phyloP scores from a whole-genome alignment of 805 yeast species.

The Vanderwaltozyma verrucispora region DNA sequence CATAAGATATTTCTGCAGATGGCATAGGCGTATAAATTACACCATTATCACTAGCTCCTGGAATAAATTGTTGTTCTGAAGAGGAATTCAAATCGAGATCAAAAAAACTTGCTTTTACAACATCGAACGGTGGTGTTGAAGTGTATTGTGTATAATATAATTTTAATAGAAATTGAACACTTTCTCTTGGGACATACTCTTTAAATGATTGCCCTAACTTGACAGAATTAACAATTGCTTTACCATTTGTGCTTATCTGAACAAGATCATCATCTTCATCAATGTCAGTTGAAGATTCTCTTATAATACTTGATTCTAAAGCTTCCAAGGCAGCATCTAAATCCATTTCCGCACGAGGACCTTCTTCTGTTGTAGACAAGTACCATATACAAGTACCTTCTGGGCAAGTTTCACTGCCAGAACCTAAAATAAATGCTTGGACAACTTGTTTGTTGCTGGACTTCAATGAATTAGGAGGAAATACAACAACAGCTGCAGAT shows the following conservation, averaged over 20 bases:
- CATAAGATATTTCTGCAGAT: slow-evolving; percentile 79
- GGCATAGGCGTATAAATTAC: slow-evolving; percentile 55
- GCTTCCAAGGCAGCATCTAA: slow-evolving; percentile 70
- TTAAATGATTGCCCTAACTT: slow-evolving; percentile 78
- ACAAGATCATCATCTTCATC: slow-evolving; percentile 52
- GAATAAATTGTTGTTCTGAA: slow-evolving; percentile 12
- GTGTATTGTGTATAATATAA: slow-evolving; percentile 52
- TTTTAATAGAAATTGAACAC: slow-evolving; percentile 50
- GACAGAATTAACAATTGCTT: slow-evolving; percentile 66
- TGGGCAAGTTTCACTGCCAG: slow-evolving; percentile 82
- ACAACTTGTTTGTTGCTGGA: slow-evolving; percentile 61
- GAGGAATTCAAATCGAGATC: slow-evolving; percentile 22
- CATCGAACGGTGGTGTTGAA: slow-evolving; percentile 46
- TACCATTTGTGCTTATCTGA: slow-evolving; percentile 44
- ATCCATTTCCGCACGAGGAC: slow-evolving; percentile 61
- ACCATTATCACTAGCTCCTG: slow-evolving; percentile 38
- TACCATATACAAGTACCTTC: slow-evolving; percentile 87
- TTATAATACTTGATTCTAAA: slow-evolving; percentile 67
- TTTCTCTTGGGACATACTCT: slow-evolving; percentile 74
- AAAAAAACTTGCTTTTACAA: slow-evolving; percentile 35
- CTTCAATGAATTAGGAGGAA: slow-evolving; percentile 76
- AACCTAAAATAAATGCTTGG: slow-evolving; percentile 79
- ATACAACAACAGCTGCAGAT: slow-evolving; percentile 76
- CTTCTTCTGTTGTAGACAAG: slow-evolving; percentile 64
- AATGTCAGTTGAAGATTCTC: slow-evolving; percentile 58